Conservation (phyloP, 495 filamentous ascomycete genomes). For the Aspergillus asperescens region DNA sequence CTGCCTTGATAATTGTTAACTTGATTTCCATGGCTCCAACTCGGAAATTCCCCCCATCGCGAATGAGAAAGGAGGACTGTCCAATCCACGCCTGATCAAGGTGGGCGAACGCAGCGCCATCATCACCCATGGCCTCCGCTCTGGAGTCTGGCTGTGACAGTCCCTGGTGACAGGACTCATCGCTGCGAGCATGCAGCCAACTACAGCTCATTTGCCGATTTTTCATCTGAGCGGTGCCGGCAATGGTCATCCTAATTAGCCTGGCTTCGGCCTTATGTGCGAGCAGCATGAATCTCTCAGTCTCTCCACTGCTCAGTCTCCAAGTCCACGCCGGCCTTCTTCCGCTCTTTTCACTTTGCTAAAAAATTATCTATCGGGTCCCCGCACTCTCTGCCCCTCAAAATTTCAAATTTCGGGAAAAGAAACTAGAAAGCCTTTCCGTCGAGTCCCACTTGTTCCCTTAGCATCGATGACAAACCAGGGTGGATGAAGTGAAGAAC, state of each 20-base stretch:
- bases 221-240: neutral
- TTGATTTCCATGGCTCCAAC: too few relatives aligned
- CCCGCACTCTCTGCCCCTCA: neutral
- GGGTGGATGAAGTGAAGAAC: neutral
- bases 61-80: too few relatives aligned
- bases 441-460: neutral
- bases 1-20: too few relatives aligned
- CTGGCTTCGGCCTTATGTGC: slow-evolving; percentile 17
- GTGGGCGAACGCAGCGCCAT: too few relatives aligned
- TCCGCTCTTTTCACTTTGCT: slow-evolving; percentile 1
- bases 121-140: too few relatives aligned
- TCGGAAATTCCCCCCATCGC: too few relatives aligned
- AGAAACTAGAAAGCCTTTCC: neutral
- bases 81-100: too few relatives aligned
- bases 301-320: neutral
- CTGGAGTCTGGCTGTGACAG: too few relatives aligned
- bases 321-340: neutral
- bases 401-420: neutral
- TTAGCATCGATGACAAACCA: neutral
- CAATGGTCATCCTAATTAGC: too few relatives aligned
- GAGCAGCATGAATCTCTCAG: slow-evolving; percentile 1
- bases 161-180: neutral
- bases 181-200: neutral
- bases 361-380: neutral
- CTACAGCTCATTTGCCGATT: neutral